Evolutionary conservation across 2,329 filamentous ascomycete genomes (phyloP).

Genomic region (Nannizziopsis barbatae): DNA sequence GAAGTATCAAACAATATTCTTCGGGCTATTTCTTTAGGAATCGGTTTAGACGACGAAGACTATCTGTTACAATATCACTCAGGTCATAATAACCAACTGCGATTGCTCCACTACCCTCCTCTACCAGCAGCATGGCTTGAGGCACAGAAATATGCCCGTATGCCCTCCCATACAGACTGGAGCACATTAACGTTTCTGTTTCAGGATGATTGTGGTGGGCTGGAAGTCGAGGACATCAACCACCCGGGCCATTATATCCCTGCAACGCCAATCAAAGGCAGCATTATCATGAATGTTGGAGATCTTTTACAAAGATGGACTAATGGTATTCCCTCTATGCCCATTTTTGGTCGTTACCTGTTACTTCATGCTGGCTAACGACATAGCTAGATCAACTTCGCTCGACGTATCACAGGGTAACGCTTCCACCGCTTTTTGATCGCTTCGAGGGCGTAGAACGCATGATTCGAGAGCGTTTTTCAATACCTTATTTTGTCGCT

Average conservation of each 20-base stretch:
- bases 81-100: constrained; percentile 50
- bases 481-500: constrained; percentile 50
- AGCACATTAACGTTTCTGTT: constrained; percentile 44
- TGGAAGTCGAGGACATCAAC: constrained; percentile 40
- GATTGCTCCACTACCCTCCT: constrained; percentile 49
- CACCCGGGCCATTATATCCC: constrained; percentile 32
- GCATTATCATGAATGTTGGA: constrained; percentile 41
- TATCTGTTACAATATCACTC: constrained; percentile 28
- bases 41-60: constrained; percentile 36
- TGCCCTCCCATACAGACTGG: constrained; percentile 47
- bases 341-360: not conserved
- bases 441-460: constrained; percentile 29
- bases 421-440: constrained; percentile 34
- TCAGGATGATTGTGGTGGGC: constrained; percentile 42
- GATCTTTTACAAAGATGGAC: constrained; percentile 43
- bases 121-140: constrained; percentile 37
- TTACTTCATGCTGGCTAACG: constrained; percentile 16
- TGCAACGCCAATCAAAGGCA: constrained; percentile 31
- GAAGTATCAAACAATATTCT: constrained; percentile 36
- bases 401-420: constrained; percentile 46
- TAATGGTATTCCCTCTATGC: constrained; percentile 31
- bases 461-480: constrained; percentile 44
- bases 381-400: constrained; percentile 34
- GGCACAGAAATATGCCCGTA: constrained; percentile 36
- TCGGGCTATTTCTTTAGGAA: constrained; percentile 36